Evolutionary conservation across 2,329 filamentous ascomycete genomes (phyloP), one percentile per base, ranked within the genome.

Genomic region (Fusarium sp.): DNA sequence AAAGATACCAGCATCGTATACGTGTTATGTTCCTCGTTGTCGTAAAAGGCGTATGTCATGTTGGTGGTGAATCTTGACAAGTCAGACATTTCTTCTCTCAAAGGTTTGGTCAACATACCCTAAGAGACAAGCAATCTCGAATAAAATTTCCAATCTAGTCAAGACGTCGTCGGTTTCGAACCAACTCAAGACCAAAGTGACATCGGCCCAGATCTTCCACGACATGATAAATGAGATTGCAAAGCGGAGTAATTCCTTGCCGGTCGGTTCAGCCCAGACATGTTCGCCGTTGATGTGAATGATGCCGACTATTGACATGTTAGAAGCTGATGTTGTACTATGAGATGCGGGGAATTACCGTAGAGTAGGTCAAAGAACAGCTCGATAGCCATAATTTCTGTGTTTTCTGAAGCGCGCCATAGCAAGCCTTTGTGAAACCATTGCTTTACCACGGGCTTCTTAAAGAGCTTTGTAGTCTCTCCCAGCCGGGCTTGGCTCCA

Each of bases 351-450:
- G 59, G 13, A 54, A 77, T 62, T 70, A 83, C 82, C 84, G 69
- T 91, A 91, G 40, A 91, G 84, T 38, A 92, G 83, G 75, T 92
- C 91, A 14, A 91, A 86, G 75, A 92, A 92, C 2, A 93, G 86
- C 79, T 92, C 91, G 76, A 91, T 92, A 18, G 86, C 87, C 73
- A 89, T 89, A 7, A 92, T 89, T 79, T 91, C 87, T n/a, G 90
- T 89, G 22, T 85, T 82, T 60, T 88, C 87, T 9, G 85, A 86
- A 2, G 89, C 88, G 59, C 91, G 85, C 91, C 91, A 92, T 9
- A 93, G 80, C 14, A 92, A 84, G 0, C 90, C 90, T 68, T 89
- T 89, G 78, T 92, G 90, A 75, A 92, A 92, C 81, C 92, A 92
- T 81, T 92, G 91, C 67, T 90, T 85, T 5, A 92, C 85, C 8